Conservation (phyloP, 768 basidiomycete species). For the Podaxis sp. region DNA sequence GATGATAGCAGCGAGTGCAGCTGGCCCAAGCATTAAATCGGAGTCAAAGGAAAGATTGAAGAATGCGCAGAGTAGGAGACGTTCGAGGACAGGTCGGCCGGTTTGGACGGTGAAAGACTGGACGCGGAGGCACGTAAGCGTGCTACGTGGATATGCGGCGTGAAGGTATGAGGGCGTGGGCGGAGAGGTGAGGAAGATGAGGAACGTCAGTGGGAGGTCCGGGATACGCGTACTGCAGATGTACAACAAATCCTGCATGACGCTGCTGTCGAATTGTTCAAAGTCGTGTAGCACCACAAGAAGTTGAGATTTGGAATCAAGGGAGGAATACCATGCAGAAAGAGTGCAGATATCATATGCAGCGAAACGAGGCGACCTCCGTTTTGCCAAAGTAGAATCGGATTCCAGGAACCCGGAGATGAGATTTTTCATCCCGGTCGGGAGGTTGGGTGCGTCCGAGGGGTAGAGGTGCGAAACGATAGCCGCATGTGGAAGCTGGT, state of each 20-base stretch:
- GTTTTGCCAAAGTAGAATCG: constrained; percentile 23
- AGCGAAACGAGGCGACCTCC: constrained; percentile 48
- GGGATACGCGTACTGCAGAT: constrained; percentile 64
- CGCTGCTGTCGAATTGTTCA: constrained; percentile 62
- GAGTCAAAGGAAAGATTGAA: constrained; percentile 65
- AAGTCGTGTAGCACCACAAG: constrained; percentile 71
- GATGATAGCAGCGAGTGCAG: constrained; percentile 50
- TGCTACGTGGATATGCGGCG: constrained; percentile 56
- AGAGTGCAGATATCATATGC: constrained; percentile 63
- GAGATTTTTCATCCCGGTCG: constrained; percentile 53
- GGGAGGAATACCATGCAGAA: constrained; percentile 53
- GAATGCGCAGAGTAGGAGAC: constrained; percentile 59
- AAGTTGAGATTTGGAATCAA: constrained; percentile 42
- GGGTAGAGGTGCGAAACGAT: constrained; percentile 53
- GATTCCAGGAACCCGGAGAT: constrained; percentile 50
- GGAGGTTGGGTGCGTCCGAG: constrained; percentile 53
- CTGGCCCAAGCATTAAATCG: constrained; percentile 60
- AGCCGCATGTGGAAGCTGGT: constrained; percentile 39
- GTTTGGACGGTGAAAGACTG: constrained; percentile 50
- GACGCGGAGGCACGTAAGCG: constrained; percentile 56
- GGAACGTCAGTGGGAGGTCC: constrained; percentile 61
- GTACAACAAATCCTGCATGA: constrained; percentile 70
- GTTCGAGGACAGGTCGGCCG: constrained; percentile 48
- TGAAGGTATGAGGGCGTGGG: constrained; percentile 62
- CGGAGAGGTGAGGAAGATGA: constrained; percentile 55